Evolutionary conservation across 148 eudicot species (phyloP).

Genomic region (Vaccinium vitisidaea): DNA sequence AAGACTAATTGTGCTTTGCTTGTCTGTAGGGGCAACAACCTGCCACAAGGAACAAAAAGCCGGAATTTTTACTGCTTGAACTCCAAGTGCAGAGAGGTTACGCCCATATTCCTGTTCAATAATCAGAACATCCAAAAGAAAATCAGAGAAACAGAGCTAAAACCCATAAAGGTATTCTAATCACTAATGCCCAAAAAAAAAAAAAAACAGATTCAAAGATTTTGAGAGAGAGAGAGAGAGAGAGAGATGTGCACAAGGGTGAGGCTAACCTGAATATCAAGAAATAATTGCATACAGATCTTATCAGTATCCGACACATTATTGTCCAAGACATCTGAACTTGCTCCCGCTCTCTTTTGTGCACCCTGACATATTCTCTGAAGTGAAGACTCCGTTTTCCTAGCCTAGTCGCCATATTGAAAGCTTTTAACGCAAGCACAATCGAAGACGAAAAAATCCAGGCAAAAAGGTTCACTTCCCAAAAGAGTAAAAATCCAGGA

Average conservation of each 20-base stretch:
- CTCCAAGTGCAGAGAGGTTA: conserved; percentile 73
- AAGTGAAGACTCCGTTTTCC: conserved; percentile 77
- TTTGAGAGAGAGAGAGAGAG: neutral
- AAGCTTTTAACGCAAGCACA: conserved; percentile 9
- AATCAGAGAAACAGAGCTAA: neutral
- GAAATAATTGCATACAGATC: conserved; percentile 89
- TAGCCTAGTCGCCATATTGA: conserved; percentile 47
- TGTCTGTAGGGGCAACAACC: conserved; percentile 77
- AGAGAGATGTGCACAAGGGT: neutral
- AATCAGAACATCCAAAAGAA: conserved; percentile 1
- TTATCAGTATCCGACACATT: conserved; percentile 85
- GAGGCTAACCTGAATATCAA: conserved; percentile 78
- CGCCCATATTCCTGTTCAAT: conserved; percentile 81
- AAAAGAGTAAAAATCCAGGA: neutral
- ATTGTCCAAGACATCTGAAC: conserved; percentile 69
- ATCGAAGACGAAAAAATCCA: neutral
- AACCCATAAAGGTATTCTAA: neutral
- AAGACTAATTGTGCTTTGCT: conserved; percentile 53
- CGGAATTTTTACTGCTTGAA: conserved; percentile 68
- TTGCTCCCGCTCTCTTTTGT: conserved; percentile 81
- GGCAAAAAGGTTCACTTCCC: neutral
- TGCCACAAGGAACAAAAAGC: conserved; percentile 76
- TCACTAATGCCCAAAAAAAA: neutral
- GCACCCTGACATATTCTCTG: conserved; percentile 78
- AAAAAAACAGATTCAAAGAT: neutral